phyloP scores from a whole-genome alignment of 2,329 filamentous ascomycete species.

The Botrytis cinerea region DNA sequence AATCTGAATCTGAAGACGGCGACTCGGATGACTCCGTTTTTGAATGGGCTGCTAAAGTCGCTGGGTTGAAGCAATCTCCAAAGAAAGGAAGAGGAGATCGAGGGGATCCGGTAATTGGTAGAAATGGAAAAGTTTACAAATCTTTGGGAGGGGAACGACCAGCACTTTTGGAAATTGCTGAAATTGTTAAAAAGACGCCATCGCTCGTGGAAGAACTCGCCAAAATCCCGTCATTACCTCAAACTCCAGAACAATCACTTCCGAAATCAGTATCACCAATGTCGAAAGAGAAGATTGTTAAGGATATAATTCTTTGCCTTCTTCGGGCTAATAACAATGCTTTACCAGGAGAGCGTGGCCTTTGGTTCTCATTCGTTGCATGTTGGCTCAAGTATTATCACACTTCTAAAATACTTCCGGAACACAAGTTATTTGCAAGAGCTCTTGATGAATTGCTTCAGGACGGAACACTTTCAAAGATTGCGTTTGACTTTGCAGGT shows the following conservation, averaged over 20 bases:
- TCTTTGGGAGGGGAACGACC: conserved; percentile 12
- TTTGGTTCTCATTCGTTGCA: conserved; percentile 39
- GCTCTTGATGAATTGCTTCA: conserved; percentile 35
- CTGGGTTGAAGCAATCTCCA: conserved; percentile 8
- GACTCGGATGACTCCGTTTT: conserved; percentile 33
- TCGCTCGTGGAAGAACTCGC: conserved; percentile 11
- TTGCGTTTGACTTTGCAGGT: conserved; percentile 12
- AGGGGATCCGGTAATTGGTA: conserved; percentile 4
- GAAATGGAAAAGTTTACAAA: conserved; percentile 22
- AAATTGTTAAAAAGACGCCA: background rate
- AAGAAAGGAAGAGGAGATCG: conserved; percentile 18
- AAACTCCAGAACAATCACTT: background rate
- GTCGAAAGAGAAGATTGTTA: conserved; percentile 23
- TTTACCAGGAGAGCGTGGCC: conserved; percentile 37
- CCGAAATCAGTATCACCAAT: background rate
- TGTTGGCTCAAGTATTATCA: conserved; percentile 36
- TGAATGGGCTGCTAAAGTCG: conserved; percentile 31
- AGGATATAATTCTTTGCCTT: conserved; percentile 31
- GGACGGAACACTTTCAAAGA: conserved; percentile 28
- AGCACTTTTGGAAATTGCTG: conserved; percentile 12
- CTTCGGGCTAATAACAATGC: conserved; percentile 33
- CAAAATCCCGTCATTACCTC: background rate
- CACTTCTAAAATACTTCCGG: conserved; percentile 30
- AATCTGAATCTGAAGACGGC: conserved; percentile 15
- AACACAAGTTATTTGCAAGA: conserved; percentile 34